Percentiles rank a stretch among this genome's conserved stretches.
These are phyloP conservation scores for Solanum piurae DNA, from an alignment of 257 asterid genomes.

Conservation along the genomic window DNA sequence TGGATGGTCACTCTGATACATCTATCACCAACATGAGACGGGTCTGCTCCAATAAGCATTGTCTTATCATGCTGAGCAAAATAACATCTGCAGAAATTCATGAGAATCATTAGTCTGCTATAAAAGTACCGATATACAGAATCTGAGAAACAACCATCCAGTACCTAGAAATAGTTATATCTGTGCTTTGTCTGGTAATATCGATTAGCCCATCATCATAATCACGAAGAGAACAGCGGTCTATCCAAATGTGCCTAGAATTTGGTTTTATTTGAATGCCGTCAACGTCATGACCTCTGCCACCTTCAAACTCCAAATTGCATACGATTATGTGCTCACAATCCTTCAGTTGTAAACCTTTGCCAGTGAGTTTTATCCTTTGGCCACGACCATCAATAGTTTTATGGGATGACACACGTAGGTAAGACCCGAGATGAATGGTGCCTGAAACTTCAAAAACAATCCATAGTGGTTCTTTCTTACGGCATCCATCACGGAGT, in stretches of 20 bases:
- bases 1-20: constrained; percentile 88
- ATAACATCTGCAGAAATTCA: constrained; percentile 45
- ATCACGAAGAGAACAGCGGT: constrained; percentile 83
- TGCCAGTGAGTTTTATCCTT: constrained; percentile 65
- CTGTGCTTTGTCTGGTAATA: constrained; percentile 84
- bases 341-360: constrained; percentile 74
- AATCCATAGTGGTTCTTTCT: constrained; percentile 76
- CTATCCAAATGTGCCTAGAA: constrained; percentile 87
- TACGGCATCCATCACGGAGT: constrained; percentile 76
- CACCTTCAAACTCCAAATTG: constrained; percentile 77
- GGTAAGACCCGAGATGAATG: constrained; percentile 57
- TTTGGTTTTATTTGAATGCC: constrained; percentile 93
- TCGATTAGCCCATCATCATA: constrained; percentile 85
- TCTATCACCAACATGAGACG: constrained; percentile 66
- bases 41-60: constrained; percentile 91
- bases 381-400: constrained; percentile 93
- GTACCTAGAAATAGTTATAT: constrained; percentile 80
- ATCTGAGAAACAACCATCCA: background rate
- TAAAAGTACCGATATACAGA: background rate
- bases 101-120: background rate
- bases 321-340: constrained; percentile 82
- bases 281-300: constrained; percentile 86
- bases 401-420: constrained; percentile 67
- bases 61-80: constrained; percentile 78
- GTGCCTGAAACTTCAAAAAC: constrained; percentile 77